Conservation (phyloP, 2,329 filamentous ascomycete genomes). For the Phoma herbarum region DNA sequence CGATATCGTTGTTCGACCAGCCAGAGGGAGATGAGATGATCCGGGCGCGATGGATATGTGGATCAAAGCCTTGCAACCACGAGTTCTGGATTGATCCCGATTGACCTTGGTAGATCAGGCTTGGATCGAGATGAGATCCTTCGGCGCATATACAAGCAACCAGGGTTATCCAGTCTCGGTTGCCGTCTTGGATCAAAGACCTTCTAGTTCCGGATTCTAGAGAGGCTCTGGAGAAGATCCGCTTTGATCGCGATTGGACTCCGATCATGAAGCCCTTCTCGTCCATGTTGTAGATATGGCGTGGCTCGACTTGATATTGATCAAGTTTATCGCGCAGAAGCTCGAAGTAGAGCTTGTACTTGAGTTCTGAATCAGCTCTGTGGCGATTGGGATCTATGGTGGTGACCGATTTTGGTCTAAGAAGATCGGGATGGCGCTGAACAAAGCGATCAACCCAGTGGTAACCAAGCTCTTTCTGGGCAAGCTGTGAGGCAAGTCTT, state of each 20-base stretch:
- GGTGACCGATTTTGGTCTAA: too few relatives aligned
- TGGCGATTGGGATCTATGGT: too few relatives aligned
- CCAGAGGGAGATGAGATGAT: too few relatives aligned
- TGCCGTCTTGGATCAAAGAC: neutral
- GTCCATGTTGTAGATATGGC: neutral
- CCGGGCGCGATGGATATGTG: neutral
- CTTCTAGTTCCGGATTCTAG: too few relatives aligned
- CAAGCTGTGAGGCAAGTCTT: slow-evolving; percentile 23
- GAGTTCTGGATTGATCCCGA: too few relatives aligned
- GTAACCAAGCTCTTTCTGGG: slow-evolving; percentile 22
- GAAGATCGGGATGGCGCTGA: too few relatives aligned
- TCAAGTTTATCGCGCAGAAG: slow-evolving; percentile 14
- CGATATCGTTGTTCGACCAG: neutral
- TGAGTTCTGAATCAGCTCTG: too few relatives aligned
- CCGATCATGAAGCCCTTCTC: too few relatives aligned
- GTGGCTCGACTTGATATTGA: neutral
- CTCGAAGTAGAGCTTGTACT: slow-evolving; percentile 29
- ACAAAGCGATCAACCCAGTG: too few relatives aligned
- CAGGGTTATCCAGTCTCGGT: neutral
- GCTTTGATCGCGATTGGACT: too few relatives aligned
- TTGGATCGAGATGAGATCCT: neutral
- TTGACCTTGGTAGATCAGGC: neutral
- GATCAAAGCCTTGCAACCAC: neutral
- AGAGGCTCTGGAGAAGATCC: too few relatives aligned
- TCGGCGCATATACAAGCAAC: neutral